Conservation (phyloP, 176 grass and related monocot species). For the Alloteropsis semialata region DNA sequence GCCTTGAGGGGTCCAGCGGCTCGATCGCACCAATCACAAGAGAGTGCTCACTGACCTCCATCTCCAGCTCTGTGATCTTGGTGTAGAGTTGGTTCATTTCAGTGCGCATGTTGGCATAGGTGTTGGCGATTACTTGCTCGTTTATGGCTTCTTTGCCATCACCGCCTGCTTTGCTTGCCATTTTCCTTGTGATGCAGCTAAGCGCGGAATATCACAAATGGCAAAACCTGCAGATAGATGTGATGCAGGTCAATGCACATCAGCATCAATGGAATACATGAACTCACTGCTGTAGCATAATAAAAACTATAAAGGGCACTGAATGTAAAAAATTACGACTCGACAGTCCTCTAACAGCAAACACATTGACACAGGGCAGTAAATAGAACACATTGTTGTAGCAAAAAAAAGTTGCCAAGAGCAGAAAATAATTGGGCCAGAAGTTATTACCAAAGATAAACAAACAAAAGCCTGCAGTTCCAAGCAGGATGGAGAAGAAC, state of each 20-base stretch:
- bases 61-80: constrained; percentile 84
- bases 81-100: constrained; percentile 87
- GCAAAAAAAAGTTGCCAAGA: background rate
- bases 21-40: constrained; percentile 85
- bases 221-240: background rate
- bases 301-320: background rate
- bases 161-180: constrained; percentile 49
- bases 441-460: background rate
- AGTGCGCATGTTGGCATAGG: constrained; percentile 65
- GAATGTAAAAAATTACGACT: background rate
- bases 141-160: constrained; percentile 50
- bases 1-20: constrained; percentile 63
- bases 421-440: background rate
- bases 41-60: constrained; percentile 83
- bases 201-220: background rate
- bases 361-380: background rate
- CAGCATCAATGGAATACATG: background rate
- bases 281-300: background rate
- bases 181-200: constrained; percentile 27
- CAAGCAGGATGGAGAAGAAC: background rate
- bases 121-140: constrained; percentile 71
- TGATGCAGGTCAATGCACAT: background rate
- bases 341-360: background rate
- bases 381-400: background rate
- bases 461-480: no score